Percentiles rank a stretch among this genome's conserved stretches.
Evolutionary conservation across 495 filamentous ascomycete genomes (phyloP).

Genomic region (Aspergillus funiculosus): DNA sequence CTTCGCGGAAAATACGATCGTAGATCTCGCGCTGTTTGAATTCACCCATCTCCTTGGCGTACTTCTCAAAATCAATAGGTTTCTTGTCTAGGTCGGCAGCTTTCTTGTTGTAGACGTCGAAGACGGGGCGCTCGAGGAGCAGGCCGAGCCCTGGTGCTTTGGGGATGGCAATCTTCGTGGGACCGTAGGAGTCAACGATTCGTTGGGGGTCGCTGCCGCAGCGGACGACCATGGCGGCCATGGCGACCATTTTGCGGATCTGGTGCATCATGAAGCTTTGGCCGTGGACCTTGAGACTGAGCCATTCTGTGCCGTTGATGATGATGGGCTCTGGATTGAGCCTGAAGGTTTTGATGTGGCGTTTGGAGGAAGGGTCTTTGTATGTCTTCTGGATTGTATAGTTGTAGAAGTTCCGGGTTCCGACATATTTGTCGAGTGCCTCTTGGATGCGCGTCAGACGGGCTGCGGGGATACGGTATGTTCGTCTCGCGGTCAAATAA

Average conservation of each 20-base stretch:
- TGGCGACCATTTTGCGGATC: slow-evolving; percentile 97
- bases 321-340: slow-evolving; percentile 65
- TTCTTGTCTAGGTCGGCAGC: slow-evolving; percentile 52
- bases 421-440: slow-evolving; percentile 63
- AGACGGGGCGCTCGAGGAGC: slow-evolving; percentile 83
- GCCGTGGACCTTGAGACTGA: slow-evolving; percentile 90
- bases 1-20: slow-evolving; percentile 79
- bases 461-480: slow-evolving; percentile 69
- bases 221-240: slow-evolving; percentile 77
- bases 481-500: slow-evolving; percentile 68
- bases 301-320: slow-evolving; percentile 89
- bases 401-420: slow-evolving; percentile 89
- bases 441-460: slow-evolving; percentile 68
- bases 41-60: slow-evolving; percentile 67
- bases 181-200: slow-evolving; percentile 63
- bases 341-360: slow-evolving; percentile 84
- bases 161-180: slow-evolving; percentile 71
- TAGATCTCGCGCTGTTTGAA: slow-evolving; percentile 97
- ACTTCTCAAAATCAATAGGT: slow-evolving; percentile 69
- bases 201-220: slow-evolving; percentile 63
- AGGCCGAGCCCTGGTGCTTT: slow-evolving; percentile 88
- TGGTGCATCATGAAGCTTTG: slow-evolving; percentile 99
- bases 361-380: slow-evolving; percentile 73
- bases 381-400: slow-evolving; percentile 84
- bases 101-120: slow-evolving; percentile 73